Evolutionary conservation across 1,284 basidiomycete genomes (phyloP).

Genomic region (Ceratobasidium papillatum): DNA sequence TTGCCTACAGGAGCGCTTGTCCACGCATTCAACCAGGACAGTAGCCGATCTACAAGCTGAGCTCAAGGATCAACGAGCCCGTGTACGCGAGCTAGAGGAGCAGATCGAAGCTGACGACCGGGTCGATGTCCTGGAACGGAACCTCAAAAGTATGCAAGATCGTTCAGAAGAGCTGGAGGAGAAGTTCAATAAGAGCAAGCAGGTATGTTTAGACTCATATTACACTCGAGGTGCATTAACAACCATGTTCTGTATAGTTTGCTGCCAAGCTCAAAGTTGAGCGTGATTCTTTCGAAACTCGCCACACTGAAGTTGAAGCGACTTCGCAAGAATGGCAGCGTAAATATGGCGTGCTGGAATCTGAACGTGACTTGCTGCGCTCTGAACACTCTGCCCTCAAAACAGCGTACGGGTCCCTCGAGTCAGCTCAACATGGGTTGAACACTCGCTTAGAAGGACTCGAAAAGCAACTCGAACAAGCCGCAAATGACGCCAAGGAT

Average conservation of each 20-base stretch:
- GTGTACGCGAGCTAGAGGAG: constrained; percentile 75
- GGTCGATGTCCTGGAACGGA: constrained; percentile 72
- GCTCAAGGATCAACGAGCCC: constrained; percentile 62
- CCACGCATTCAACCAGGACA: constrained; percentile 47
- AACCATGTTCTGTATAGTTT: constrained; percentile 54
- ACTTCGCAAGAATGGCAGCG: constrained; percentile 59
- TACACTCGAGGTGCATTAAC: not conserved
- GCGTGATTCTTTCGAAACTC: constrained; percentile 62
- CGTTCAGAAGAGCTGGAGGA: constrained; percentile 82
- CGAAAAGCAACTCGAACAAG: constrained; percentile 66
- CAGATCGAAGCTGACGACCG: constrained; percentile 83
- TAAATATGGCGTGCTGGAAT: constrained; percentile 55
- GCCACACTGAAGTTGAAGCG: constrained; percentile 56
- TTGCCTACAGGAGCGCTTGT: constrained; percentile 15
- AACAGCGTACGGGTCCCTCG: constrained; percentile 15
- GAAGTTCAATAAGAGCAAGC: constrained; percentile 76
- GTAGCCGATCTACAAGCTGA: constrained; percentile 64
- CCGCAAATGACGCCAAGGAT: constrained; percentile 60
- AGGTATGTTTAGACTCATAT: constrained; percentile 57
- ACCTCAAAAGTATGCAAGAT: constrained; percentile 77
- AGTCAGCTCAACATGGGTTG: constrained; percentile 55
- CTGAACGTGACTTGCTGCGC: constrained; percentile 23
- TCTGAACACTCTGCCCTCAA: constrained; percentile 36
- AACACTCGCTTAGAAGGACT: constrained; percentile 61
- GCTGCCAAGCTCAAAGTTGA: constrained; percentile 67